A percentile compares a stretch with the other conserved stretches of the same genome.
phyloP scores from a whole-genome alignment of 2,329 filamentous ascomycete species.

The Neopestalotiopsis sp. region DNA sequence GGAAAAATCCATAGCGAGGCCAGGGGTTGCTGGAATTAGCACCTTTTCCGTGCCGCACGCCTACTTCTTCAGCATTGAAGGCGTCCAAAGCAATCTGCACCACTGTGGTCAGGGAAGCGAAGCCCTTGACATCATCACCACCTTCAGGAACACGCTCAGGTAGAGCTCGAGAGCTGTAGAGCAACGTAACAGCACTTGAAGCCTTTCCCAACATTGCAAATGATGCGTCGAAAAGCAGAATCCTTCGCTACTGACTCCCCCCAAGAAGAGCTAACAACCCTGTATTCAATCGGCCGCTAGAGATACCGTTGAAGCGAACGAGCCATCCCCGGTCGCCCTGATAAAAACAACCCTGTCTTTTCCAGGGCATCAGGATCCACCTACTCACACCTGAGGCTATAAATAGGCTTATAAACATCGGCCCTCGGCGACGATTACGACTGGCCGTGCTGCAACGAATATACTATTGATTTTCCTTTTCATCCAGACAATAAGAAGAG shows the following conservation, averaged over 20 bases:
- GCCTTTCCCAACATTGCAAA: too few relatives aligned
- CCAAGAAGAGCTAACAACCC: too few relatives aligned
- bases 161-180: too few relatives aligned
- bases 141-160: too few relatives aligned
- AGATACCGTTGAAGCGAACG: too few relatives aligned
- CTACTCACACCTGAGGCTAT: background rate
- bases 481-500: background rate
- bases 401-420: background rate
- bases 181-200: too few relatives aligned
- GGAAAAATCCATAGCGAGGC: background rate
- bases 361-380: background rate
- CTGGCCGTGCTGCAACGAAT: background rate
- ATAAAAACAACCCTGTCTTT: background rate
- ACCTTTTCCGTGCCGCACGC: background rate
- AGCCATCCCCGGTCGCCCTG: background rate
- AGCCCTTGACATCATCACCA: background rate
- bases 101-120: background rate
- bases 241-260: too few relatives aligned
- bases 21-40: background rate
- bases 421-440: background rate
- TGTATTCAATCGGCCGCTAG: too few relatives aligned
- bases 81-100: too few relatives aligned
- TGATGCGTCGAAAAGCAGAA: too few relatives aligned
- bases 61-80: background rate
- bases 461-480: background rate